phyloP scores from a whole-genome alignment of 1,284 basidiomycete genomes.

The Sanguinoderma infundibulare region DNA sequence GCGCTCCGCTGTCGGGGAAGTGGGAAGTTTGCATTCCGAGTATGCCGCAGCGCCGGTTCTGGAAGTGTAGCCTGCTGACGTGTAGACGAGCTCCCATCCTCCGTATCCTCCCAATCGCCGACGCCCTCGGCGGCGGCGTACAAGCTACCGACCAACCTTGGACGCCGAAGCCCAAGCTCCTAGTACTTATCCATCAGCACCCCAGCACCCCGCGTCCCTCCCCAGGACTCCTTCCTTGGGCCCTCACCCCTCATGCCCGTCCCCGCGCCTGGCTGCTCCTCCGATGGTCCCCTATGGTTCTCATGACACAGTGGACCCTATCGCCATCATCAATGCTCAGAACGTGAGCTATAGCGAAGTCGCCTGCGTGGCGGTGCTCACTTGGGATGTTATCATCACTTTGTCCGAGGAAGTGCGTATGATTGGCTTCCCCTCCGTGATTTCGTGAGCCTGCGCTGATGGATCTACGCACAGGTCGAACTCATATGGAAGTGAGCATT shows the following conservation, averaged over 20 bases:
- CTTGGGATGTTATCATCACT: slow-evolving; percentile 24
- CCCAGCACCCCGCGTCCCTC: not conserved
- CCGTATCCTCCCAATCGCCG: not conserved
- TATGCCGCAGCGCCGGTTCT: not conserved
- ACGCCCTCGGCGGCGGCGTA: not conserved
- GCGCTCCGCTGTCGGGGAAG: not conserved
- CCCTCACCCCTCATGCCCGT: not conserved
- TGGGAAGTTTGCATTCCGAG: not conserved
- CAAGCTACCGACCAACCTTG: no score
- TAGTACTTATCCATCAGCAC: not conserved
- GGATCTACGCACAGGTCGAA: slow-evolving; percentile 11
- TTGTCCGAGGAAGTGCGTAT: slow-evolving; percentile 22
- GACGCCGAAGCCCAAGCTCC: not conserved
- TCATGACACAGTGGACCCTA: not conserved
- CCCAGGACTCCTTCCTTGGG: not conserved
- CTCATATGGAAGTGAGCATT: slow-evolving; percentile 21
- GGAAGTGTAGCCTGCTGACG: not conserved
- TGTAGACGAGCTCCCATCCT: not conserved
- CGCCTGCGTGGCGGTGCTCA: slow-evolving; percentile 20
- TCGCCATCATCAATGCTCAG: slow-evolving; percentile 2
- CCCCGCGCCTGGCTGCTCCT: not conserved
- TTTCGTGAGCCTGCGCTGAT: not conserved
- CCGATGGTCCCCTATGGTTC: not conserved
- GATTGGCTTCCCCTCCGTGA: no score
- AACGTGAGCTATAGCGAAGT: slow-evolving; percentile 25